A percentile compares a stretch with the other conserved stretches of the same genome.
These are phyloP conservation scores for Boletus edulis DNA, from an alignment of 768 basidiomycete species.

Conservation along the genomic window DNA sequence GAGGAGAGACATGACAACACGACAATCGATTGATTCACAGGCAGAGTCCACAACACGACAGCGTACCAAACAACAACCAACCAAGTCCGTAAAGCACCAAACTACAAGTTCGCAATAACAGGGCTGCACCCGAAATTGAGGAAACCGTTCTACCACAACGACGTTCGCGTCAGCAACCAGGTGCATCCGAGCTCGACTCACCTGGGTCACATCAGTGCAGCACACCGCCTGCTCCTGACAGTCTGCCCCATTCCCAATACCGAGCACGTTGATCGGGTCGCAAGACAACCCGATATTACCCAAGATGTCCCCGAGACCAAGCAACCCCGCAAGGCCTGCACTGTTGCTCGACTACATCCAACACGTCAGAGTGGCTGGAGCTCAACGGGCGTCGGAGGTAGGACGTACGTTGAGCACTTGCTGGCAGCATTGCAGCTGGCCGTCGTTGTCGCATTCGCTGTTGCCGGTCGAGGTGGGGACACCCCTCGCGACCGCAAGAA, in stretches of 20 bases:
- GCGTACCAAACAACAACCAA: background rate
- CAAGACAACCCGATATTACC: slow-evolving; percentile 9
- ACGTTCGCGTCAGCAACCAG: background rate
- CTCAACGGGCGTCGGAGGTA: background rate
- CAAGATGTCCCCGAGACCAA: background rate
- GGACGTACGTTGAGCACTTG: background rate
- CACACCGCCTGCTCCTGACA: slow-evolving; percentile 7
- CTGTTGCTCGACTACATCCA: background rate
- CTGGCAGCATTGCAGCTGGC: slow-evolving; percentile 11
- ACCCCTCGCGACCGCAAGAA: slow-evolving; percentile 1
- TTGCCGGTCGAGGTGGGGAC: background rate
- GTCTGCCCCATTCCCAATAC: background rate
- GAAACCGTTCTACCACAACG: background rate
- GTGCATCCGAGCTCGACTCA: background rate
- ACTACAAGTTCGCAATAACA: background rate
- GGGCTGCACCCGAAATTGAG: slow-evolving; percentile 19
- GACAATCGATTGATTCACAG: too few species aligned
- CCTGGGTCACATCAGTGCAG: background rate
- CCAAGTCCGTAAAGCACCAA: background rate
- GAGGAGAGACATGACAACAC: background rate
- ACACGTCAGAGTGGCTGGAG: background rate
- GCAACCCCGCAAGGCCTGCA: background rate
- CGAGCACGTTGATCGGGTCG: slow-evolving; percentile 2
- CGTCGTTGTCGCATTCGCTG: slow-evolving; percentile 13
- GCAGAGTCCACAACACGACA: background rate